A percentile compares a stretch with the other conserved stretches of the same genome.
Conservation (phyloP, 495 filamentous ascomycete genomes). For the Mytilinidion resinicola region DNA sequence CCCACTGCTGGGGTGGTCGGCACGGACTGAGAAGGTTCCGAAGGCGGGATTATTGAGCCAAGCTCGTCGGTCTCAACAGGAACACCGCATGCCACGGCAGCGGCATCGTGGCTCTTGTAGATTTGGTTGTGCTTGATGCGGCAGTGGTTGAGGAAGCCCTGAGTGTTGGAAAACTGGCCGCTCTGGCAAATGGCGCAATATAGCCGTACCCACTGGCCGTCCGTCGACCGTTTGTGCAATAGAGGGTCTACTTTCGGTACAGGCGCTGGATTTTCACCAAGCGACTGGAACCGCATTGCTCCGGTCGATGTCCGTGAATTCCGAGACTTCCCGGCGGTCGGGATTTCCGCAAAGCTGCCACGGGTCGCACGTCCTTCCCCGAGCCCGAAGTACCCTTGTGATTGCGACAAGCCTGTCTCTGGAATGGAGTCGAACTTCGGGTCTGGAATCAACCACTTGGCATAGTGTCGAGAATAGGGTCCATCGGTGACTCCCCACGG, state of each 20-base stretch:
- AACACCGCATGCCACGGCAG: constrained; percentile 81
- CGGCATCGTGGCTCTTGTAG: constrained; percentile 90
- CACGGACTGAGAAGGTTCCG: constrained; percentile 10
- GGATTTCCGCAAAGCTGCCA: constrained; percentile 57
- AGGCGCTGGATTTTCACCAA: constrained; percentile 37
- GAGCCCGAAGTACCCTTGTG: constrained; percentile 22
- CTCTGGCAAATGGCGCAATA: constrained; percentile 83
- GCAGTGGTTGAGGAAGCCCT: constrained; percentile 98
- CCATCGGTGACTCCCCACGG: constrained; percentile 87
- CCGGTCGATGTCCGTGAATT: constrained; percentile 28
- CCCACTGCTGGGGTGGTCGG: constrained; percentile 15
- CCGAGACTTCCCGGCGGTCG: constrained; percentile 54
- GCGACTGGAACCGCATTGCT: constrained; percentile 55
- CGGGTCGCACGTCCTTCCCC: constrained; percentile 66
- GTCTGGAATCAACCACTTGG: constrained; percentile 87
- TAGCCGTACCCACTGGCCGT: constrained; percentile 64
- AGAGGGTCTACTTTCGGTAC: constrained; percentile 49
- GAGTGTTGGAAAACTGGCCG: constrained; percentile 87
- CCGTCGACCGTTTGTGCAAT: constrained; percentile 54
- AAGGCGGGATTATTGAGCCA: constrained; percentile 14
- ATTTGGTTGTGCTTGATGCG: constrained; percentile 88
- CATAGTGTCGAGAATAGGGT: constrained; percentile 89
- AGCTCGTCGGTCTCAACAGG: constrained; percentile 53
- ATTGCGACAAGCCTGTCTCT: constrained; percentile 8
- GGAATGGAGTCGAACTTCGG: constrained; percentile 62